Evolutionary conservation across 2,329 filamentous ascomycete species (phyloP).

Genomic region (Colletotrichum cordylinicola): DNA sequence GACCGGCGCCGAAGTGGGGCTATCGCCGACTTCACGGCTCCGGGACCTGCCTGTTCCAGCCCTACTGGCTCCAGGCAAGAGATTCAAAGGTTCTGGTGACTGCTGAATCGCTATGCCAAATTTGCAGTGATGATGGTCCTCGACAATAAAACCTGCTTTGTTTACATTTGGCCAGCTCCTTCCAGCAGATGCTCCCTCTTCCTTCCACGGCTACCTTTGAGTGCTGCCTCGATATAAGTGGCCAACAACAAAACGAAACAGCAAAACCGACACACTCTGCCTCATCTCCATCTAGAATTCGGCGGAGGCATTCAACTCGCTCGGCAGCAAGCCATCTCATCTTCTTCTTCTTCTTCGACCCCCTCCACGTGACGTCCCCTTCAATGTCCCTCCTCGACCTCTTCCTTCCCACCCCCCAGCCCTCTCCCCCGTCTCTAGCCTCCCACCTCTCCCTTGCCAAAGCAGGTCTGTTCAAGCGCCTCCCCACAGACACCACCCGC

Average conservation of each 20-base stretch:
- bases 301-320: too few species aligned
- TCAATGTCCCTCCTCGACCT: background rate
- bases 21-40: background rate
- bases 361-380: background rate
- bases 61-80: background rate
- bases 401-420: accelerated
- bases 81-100: background rate
- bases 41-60: background rate
- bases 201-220: background rate
- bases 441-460: background rate
- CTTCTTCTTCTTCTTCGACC: too few species aligned
- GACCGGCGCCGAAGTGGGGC: background rate
- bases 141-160: background rate
- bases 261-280: accelerated
- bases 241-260: too few species aligned
- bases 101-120: background rate
- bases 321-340: too few species aligned
- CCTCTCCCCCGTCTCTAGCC: accelerated
- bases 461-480: background rate
- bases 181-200: background rate
- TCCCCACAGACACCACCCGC: background rate
- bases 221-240: background rate
- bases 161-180: background rate
- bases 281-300: too few species aligned
- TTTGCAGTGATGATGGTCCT: background rate